A percentile compares a stretch with the other conserved stretches of the same genome.
Evolutionary conservation across 2,329 filamentous ascomycete species (phyloP).

Genomic region (Pseudogymnoascus sp.): DNA sequence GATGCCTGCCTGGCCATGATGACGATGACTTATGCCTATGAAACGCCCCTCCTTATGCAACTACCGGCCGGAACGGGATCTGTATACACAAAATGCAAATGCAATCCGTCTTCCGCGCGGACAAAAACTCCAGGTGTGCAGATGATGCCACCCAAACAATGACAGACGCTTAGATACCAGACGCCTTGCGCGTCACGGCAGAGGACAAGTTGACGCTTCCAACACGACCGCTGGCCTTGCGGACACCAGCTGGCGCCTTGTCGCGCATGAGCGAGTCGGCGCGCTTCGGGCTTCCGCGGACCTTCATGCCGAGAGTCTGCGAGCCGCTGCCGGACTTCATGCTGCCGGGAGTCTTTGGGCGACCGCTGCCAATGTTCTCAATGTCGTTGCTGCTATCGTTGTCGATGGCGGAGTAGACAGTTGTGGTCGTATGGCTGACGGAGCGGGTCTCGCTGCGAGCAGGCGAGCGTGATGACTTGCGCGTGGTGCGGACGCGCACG

Average conservation of each 20-base stretch:
- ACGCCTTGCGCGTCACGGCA: conserved; percentile 25
- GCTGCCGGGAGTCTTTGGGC: conserved; percentile 47
- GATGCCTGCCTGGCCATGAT: neutral
- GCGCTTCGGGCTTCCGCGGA: conserved; percentile 52
- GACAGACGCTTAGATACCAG: conserved; percentile 23
- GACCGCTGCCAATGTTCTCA: conserved; percentile 56
- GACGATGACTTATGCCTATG: conserved; percentile 3
- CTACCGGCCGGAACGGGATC: neutral
- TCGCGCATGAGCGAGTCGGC: conserved; percentile 37
- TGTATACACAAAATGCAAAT: conserved; percentile 3
- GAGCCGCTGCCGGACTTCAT: conserved; percentile 44
- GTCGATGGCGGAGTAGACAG: conserved; percentile 56
- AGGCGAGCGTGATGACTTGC: conserved; percentile 57
- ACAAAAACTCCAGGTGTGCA: conserved; percentile 16
- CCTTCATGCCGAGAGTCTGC: conserved; percentile 50
- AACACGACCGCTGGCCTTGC: conserved; percentile 60
- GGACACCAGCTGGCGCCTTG: conserved; percentile 47
- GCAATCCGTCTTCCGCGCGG: neutral
- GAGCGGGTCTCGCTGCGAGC: conserved; percentile 56
- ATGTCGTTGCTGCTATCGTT: conserved; percentile 63
- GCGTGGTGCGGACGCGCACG: conserved; percentile 62
- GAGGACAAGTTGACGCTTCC: conserved; percentile 43
- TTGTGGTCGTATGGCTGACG: conserved; percentile 67
- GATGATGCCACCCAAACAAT: conserved; percentile 4
- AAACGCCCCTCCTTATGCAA: conserved; percentile 1